These are phyloP conservation scores for Rhododendron mucronatum DNA, from an alignment of 148 eudicot species.

Conservation along the genomic window DNA sequence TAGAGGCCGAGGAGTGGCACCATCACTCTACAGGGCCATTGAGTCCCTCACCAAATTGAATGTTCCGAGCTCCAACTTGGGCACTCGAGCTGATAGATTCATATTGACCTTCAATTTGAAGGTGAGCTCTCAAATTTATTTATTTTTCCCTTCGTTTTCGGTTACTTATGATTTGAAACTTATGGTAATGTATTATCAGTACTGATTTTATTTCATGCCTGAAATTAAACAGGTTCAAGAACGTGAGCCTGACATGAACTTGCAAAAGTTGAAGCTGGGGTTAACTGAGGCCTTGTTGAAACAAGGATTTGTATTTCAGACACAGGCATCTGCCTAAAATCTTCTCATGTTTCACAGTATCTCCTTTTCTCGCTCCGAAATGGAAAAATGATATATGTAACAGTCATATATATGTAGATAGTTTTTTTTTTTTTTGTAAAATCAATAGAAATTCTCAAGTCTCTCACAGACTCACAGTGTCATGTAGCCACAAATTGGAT, in stretches of 20 bases:
- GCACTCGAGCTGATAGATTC: constrained; percentile 41
- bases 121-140: constrained; percentile 29
- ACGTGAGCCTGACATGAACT: constrained; percentile 34
- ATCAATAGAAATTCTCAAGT: background rate
- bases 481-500: background rate
- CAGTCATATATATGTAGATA: too few relatives aligned
- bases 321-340: background rate
- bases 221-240: constrained; percentile 38
- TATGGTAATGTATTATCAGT: background rate
- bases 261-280: constrained; percentile 59
- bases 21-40: constrained; percentile 50
- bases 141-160: background rate
- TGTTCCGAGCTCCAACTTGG: constrained; percentile 56
- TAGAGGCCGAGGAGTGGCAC: constrained; percentile 72
- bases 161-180: background rate
- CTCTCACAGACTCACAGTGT: background rate
- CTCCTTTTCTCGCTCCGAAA: background rate
- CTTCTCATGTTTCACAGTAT: background rate
- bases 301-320: constrained; percentile 58
- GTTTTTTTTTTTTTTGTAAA: too few relatives aligned
- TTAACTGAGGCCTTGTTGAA: constrained; percentile 51
- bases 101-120: constrained; percentile 53
- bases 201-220: background rate
- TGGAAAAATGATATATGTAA: background rate
- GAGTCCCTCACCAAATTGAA: constrained; percentile 48